Percentiles rank a stretch among this genome's conserved stretches.
Evolutionary conservation across 2,329 filamentous ascomycete species (phyloP).

Genomic region (Nothophoma quercina): DNA sequence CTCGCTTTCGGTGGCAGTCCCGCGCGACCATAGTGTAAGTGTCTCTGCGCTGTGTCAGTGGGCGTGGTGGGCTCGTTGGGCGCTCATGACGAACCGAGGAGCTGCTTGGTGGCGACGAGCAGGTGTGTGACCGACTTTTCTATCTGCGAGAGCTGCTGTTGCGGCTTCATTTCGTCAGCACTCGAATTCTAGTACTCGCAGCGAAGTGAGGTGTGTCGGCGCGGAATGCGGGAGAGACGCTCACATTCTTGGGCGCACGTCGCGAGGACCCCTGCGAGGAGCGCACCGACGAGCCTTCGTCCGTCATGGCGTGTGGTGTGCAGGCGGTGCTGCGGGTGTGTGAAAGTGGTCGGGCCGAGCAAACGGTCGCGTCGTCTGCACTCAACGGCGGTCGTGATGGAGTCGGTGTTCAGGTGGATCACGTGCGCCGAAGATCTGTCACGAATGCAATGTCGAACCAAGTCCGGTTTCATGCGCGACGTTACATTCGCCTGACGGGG

Average conservation of each 20-base stretch:
- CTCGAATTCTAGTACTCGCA: too few relatives aligned
- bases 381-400: neutral
- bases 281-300: constrained; percentile 36
- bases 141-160: constrained; percentile 89
- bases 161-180: constrained; percentile 58
- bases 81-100: constrained; percentile 61
- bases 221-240: constrained; percentile 22
- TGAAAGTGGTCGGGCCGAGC: constrained; percentile 11
- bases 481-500: constrained; percentile 1
- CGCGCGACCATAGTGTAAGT: constrained; percentile 95
- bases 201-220: neutral
- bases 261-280: constrained; percentile 57
- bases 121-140: constrained; percentile 95
- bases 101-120: constrained; percentile 95
- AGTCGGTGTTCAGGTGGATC: neutral
- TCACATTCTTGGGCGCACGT: constrained; percentile 48
- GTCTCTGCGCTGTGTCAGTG: constrained; percentile 67
- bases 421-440: neutral
- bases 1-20: constrained; percentile 88
- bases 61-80: constrained; percentile 5
- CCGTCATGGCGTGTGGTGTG: constrained; percentile 33
- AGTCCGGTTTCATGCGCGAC: neutral
- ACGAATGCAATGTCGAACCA: neutral
- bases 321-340: constrained; percentile 26
- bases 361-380: neutral